Evolutionary conservation across 1,284 basidiomycete species (phyloP), one percentile per base, ranked within the genome.

Genomic region (Erythrobasidium hasegawianum): DNA sequence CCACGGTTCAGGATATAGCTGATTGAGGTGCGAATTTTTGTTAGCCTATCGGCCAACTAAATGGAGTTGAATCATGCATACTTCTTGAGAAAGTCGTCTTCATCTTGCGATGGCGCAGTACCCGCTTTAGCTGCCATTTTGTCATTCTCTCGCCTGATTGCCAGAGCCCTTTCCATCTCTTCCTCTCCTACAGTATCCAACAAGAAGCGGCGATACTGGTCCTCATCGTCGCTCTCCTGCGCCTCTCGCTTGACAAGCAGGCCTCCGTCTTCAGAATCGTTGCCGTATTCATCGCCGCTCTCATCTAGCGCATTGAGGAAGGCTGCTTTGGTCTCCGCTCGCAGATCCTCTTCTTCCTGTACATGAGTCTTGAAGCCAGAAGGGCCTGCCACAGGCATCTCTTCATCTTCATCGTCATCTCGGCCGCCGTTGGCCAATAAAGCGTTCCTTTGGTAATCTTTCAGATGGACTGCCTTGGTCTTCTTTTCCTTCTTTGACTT

Each of bases 1-100:
- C 93, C 93, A 43, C 93, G 88, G 76, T 93, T 92, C 20, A 95
- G 81, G 69, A 97, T 95, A 77, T 95, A 97, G 77, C 92, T 95
- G 54, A 20, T 24, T 20, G 3, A 40, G 4, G 20, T 22, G 14
- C 5, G n/a, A 14, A n/a, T n/a, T n/a, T n/a, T n/a, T n/a, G n/a
- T n/a, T n/a, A n/a, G n/a, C n/a, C n/a, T n/a, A n/a, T n/a, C n/a
- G n/a, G n/a, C n/a, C n/a, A n/a, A n/a, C n/a, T n/a, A n/a, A n/a
- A n/a, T n/a, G n/a, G n/a, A n/a, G n/a, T n/a, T n/a, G 29, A 38
- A 43, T 18, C 20, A 49, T 57, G 39, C 64, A 43, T 26, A 73
- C 57, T 29, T 74, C 72, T 49, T 73, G 62, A 38, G 64, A 68
- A 62, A 61, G 22, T 64, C 60, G 40, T 57, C 47, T 18, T 55